phyloP scores from a whole-genome alignment of 2,329 filamentous ascomycete species.

The Ampelomyces quisqualis region DNA sequence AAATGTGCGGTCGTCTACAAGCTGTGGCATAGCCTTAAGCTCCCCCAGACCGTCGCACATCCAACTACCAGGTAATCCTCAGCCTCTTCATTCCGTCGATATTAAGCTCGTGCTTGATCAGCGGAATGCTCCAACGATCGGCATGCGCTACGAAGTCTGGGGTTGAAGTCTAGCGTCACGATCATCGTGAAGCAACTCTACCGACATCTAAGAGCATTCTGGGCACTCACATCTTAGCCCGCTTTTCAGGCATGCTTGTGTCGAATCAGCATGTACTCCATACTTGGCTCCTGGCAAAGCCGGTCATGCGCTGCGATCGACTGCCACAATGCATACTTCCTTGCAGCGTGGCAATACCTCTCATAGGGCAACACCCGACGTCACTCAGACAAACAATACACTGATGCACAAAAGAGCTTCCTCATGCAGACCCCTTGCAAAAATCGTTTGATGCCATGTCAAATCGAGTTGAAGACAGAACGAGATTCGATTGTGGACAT shows the following conservation, averaged over 20 bases:
- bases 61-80: conserved; percentile 1
- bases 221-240: not conserved
- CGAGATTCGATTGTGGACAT: not conserved
- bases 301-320: conserved; percentile 16
- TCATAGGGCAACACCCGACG: too few relatives aligned
- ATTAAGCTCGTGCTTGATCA: conserved; percentile 2
- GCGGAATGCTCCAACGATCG: not conserved
- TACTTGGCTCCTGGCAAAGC: not conserved
- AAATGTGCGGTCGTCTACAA: not conserved
- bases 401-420: too few relatives aligned
- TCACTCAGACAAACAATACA: too few relatives aligned
- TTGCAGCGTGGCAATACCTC: too few relatives aligned
- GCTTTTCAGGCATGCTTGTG: not conserved
- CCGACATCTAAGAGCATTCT: not conserved
- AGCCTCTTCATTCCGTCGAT: conserved; percentile 1
- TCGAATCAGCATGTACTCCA: conserved; percentile 1
- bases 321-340: conserved; percentile 12
- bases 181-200: conserved; percentile 2
- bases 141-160: conserved; percentile 1
- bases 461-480: not conserved
- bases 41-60: not conserved
- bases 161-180: conserved; percentile 1
- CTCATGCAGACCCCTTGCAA: too few relatives aligned
- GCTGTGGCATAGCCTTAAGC: not conserved
- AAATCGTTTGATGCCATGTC: too few relatives aligned